phyloP scores from a whole-genome alignment of 306 rosid genomes.

The Erythrophleum fordii region DNA sequence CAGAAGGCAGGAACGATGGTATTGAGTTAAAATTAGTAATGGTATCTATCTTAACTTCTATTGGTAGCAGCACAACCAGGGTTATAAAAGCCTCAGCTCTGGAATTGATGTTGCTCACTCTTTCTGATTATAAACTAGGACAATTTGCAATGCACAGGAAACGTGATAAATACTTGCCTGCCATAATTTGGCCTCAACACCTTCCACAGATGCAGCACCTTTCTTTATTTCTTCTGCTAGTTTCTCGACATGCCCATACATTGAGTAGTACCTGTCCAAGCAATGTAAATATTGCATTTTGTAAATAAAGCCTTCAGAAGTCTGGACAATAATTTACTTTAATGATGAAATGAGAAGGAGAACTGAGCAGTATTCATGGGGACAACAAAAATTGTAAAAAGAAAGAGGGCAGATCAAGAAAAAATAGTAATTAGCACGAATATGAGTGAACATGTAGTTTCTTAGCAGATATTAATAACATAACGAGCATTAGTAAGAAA shows the following conservation, averaged over 20 bases:
- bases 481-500: background rate
- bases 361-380: background rate
- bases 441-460: too few relatives aligned
- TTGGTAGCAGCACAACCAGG: background rate
- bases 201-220: conserved; percentile 78
- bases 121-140: background rate
- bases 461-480: background rate
- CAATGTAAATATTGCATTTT: background rate
- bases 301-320: conserved; percentile 2
- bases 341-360: background rate
- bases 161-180: conserved; percentile 47
- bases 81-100: background rate
- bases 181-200: conserved; percentile 70
- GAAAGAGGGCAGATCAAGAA: background rate
- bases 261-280: conserved; percentile 67
- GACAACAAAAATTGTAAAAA: background rate
- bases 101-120: background rate
- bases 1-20: background rate
- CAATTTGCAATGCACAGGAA: background rate
- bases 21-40: background rate
- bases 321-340: background rate
- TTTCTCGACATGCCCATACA: conserved; percentile 77
- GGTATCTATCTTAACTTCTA: background rate
- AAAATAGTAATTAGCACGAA: background rate
- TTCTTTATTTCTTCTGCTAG: conserved; percentile 65